A percentile compares a stretch with the other conserved stretches of the same genome.
These are phyloP conservation scores for Nigrospora osmanthi DNA, from an alignment of 2,329 filamentous ascomycete species.

Conservation along the genomic window DNA sequence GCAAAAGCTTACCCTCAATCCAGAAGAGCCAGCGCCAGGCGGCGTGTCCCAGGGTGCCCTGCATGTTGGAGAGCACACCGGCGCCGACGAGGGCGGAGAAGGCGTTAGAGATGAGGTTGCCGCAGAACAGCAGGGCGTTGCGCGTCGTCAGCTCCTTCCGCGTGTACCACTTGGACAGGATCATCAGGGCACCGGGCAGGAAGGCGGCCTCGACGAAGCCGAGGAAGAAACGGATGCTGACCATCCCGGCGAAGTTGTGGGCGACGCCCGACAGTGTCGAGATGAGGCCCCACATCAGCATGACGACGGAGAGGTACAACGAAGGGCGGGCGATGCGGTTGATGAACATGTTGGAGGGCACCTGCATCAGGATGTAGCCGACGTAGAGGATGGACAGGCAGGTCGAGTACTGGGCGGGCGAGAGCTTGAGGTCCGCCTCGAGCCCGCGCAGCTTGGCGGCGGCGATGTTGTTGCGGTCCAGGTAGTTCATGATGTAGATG, in stretches of 20 bases:
- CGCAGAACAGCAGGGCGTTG: constrained; percentile 51
- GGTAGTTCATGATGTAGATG: constrained; percentile 72
- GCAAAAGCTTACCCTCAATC: constrained; percentile 14
- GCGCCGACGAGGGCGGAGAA: constrained; percentile 52
- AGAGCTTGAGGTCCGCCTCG: constrained; percentile 42
- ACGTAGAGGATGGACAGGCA: constrained; percentile 59
- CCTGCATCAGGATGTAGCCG: constrained; percentile 58
- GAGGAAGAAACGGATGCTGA: constrained; percentile 49
- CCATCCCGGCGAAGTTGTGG: constrained; percentile 44
- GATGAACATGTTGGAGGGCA: constrained; percentile 49
- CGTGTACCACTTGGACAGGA: constrained; percentile 62
- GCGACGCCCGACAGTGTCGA: constrained; percentile 48
- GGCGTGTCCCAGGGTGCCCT: constrained; percentile 42
- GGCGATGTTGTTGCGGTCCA: constrained; percentile 62
- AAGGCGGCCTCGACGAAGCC: constrained; percentile 59
- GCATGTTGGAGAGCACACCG: constrained; percentile 51
- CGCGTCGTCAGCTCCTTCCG: constrained; percentile 45
- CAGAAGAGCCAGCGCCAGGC: constrained; percentile 57
- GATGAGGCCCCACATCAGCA: constrained; percentile 53
- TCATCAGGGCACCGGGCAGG: constrained; percentile 54
- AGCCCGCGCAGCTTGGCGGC: constrained; percentile 58
- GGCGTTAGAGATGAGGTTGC: constrained; percentile 51
- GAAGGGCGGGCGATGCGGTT: constrained; percentile 44
- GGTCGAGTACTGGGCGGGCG: constrained; percentile 53
- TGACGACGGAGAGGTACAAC: constrained; percentile 41